A percentile compares a stretch with the other conserved stretches of the same genome.
These are phyloP conservation scores for Orbilia brochopaga DNA, from an alignment of 2,329 filamentous ascomycete genomes.

Conservation along the genomic window DNA sequence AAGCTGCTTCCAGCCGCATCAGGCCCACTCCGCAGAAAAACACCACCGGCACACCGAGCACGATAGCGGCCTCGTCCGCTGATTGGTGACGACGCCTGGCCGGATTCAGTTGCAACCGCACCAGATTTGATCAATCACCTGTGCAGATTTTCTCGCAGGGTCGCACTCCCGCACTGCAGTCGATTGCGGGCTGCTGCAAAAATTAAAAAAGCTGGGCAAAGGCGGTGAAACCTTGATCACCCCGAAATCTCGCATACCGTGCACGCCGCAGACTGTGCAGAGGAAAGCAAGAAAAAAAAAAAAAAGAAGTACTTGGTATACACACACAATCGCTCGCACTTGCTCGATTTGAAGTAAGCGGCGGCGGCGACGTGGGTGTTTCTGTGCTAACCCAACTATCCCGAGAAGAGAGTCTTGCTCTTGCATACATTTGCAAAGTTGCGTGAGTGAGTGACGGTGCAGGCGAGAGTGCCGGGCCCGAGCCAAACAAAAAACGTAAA, in stretches of 20 bases:
- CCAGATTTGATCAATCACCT: slow-evolving; percentile 3
- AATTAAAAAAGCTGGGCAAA: background rate
- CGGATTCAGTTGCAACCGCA: background rate
- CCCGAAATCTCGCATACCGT: slow-evolving; percentile 50
- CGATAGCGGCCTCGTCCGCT: slow-evolving; percentile 17
- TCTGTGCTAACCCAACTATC: background rate
- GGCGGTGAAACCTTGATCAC: slow-evolving; percentile 49
- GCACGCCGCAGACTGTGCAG: slow-evolving; percentile 14
- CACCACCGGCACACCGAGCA: slow-evolving; percentile 28
- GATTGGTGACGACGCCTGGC: slow-evolving; percentile 22
- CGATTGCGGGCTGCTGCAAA: background rate
- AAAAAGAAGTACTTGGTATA: background rate
- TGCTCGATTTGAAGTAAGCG: slow-evolving; percentile 5
- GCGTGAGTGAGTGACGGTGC: too few species aligned
- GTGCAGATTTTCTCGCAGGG: slow-evolving; percentile 1
- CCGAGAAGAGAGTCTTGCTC: background rate
- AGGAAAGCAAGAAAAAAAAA: slow-evolving; percentile 2
- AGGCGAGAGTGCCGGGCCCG: background rate
- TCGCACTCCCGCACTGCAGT: background rate
- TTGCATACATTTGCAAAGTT: too few species aligned
- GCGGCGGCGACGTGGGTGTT: slow-evolving; percentile 3
- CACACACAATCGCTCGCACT: background rate
- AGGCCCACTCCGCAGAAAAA: slow-evolving; percentile 25
- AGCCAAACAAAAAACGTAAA: slow-evolving; percentile 32
- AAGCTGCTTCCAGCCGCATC: slow-evolving; percentile 48